phyloP scores from a whole-genome alignment of 208 protist species.

The Wallacemonas rigidus region DNA sequence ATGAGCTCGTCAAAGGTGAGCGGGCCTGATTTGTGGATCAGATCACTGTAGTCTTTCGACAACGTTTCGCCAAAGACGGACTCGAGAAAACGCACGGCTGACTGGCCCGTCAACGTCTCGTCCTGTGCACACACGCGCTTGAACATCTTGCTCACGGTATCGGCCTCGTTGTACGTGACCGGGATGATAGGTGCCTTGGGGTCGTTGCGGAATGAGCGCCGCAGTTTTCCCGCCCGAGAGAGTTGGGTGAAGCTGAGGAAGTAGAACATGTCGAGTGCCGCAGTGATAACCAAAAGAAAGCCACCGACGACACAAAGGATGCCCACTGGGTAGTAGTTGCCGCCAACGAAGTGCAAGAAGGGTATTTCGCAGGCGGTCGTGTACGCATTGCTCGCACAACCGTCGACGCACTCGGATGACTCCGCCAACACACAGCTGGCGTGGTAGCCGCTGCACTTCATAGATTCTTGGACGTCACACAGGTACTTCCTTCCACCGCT shows the following conservation, averaged over 20 bases:
- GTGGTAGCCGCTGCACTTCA: slow-evolving; percentile 65
- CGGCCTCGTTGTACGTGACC: slow-evolving; percentile 41
- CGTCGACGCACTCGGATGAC: slow-evolving; percentile 39
- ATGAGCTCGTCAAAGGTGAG: slow-evolving; percentile 61
- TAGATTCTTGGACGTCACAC: slow-evolving; percentile 34
- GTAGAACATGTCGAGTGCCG: slow-evolving; percentile 40
- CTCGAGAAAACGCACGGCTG: slow-evolving; percentile 38
- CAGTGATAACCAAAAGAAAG: slow-evolving; percentile 32
- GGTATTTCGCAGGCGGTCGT: slow-evolving; percentile 34
- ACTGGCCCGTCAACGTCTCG: slow-evolving; percentile 23
- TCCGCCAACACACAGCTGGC: slow-evolving; percentile 49
- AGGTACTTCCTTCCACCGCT: slow-evolving; percentile 22
- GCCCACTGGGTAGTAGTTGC: slow-evolving; percentile 30
- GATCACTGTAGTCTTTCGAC: slow-evolving; percentile 21
- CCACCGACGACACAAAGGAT: slow-evolving; percentile 28
- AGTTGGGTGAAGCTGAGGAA: slow-evolving; percentile 37
- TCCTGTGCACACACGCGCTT: slow-evolving; percentile 18
- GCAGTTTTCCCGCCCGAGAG: slow-evolving; percentile 29
- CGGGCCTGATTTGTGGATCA: slow-evolving; percentile 17
- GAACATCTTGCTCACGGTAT: slow-evolving; percentile 31
- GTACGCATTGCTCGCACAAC: slow-evolving; percentile 45
- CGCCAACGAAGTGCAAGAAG: slow-evolving; percentile 30
- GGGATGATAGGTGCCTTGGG: slow-evolving; percentile 35
- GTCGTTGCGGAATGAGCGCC: slow-evolving; percentile 43
- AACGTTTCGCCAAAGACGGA: slow-evolving; percentile 44